Percentiles rank a stretch among this genome's conserved stretches.
Evolutionary conservation across 2,329 filamentous ascomycete species (phyloP).

Genomic region (Beauveria sp.): DNA sequence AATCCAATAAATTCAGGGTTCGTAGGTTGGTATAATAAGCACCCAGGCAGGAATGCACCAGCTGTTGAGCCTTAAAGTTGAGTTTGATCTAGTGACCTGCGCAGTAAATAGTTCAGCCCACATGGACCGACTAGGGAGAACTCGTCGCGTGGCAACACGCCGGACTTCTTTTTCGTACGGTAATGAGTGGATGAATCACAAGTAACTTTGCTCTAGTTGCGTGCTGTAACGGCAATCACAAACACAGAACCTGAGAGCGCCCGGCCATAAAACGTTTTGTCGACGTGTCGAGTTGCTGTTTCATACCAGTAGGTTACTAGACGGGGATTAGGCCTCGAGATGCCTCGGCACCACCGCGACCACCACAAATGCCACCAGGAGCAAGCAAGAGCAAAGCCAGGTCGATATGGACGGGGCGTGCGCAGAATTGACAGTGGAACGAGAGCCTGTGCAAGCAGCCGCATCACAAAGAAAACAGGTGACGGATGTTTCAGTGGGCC

Average conservation of each 20-base stretch:
- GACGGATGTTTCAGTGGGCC: not conserved
- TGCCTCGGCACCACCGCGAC: not conserved
- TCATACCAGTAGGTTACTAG: not conserved
- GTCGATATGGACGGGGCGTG: not conserved
- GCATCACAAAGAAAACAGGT: slow-evolving; percentile 2
- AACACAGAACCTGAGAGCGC: not conserved
- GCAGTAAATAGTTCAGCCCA: not conserved
- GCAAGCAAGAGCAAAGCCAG: not conserved
- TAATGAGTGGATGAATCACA: not conserved
- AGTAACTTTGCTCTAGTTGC: not conserved
- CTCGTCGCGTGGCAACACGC: not conserved
- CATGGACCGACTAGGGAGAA: not conserved
- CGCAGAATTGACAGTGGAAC: not conserved
- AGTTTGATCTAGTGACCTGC: slow-evolving; percentile 5
- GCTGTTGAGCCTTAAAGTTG: not conserved
- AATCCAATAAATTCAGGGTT: not conserved
- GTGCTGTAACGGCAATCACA: not conserved
- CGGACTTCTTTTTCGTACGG: not conserved
- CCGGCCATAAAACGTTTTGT: not conserved
- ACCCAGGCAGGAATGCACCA: not conserved
- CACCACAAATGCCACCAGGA: not conserved
- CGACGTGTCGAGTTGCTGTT: slow-evolving; percentile 4
- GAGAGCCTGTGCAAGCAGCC: not conserved
- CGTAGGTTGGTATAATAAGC: not conserved
- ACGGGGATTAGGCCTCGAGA: not conserved